A percentile compares a stretch with the other conserved stretches of the same genome.
phyloP scores from a whole-genome alignment of 2,329 filamentous ascomycete species.

The Aureobasidium sp. region DNA sequence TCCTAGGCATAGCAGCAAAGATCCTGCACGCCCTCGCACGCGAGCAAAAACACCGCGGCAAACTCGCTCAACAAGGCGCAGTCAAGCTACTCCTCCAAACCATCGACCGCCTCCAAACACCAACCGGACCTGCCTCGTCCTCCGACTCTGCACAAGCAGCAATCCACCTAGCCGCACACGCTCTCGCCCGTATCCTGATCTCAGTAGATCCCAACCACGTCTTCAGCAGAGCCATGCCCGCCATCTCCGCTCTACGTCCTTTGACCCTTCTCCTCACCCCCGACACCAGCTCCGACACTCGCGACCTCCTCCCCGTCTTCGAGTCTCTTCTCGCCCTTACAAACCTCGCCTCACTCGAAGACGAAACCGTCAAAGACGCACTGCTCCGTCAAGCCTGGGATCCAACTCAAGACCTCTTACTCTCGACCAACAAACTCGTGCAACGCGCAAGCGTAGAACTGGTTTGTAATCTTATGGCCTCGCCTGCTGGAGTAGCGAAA shows the following conservation, averaged over 20 bases:
- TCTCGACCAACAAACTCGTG: slow-evolving; percentile 66
- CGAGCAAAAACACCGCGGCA: slow-evolving; percentile 63
- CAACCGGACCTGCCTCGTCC: slow-evolving; percentile 83
- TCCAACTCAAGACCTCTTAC: slow-evolving; percentile 72
- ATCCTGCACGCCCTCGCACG: slow-evolving; percentile 73
- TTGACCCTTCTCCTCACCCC: slow-evolving; percentile 65
- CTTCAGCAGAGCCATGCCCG: slow-evolving; percentile 66
- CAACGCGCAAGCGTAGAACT: slow-evolving; percentile 80
- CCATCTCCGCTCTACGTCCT: slow-evolving; percentile 73
- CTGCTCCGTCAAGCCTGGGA: slow-evolving; percentile 70
- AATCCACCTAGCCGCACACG: slow-evolving; percentile 9
- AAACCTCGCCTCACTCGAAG: slow-evolving; percentile 74
- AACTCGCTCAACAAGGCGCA: slow-evolving; percentile 87
- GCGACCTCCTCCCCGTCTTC: slow-evolving; percentile 80
- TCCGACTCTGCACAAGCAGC: not conserved
- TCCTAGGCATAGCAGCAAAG: slow-evolving; percentile 62
- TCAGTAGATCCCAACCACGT: slow-evolving; percentile 55
- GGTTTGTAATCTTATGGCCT: slow-evolving; percentile 79
- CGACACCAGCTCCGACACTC: slow-evolving; percentile 49
- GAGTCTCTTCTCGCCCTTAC: slow-evolving; percentile 87
- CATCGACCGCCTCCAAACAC: slow-evolving; percentile 47
- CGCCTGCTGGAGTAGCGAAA: slow-evolving; percentile 55
- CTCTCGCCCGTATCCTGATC: slow-evolving; percentile 64
- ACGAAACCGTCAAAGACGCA: slow-evolving; percentile 50
- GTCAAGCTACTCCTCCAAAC: slow-evolving; percentile 70